Conservation (phyloP, 169 alveolate genomes). For the Theileria sp. region DNA sequence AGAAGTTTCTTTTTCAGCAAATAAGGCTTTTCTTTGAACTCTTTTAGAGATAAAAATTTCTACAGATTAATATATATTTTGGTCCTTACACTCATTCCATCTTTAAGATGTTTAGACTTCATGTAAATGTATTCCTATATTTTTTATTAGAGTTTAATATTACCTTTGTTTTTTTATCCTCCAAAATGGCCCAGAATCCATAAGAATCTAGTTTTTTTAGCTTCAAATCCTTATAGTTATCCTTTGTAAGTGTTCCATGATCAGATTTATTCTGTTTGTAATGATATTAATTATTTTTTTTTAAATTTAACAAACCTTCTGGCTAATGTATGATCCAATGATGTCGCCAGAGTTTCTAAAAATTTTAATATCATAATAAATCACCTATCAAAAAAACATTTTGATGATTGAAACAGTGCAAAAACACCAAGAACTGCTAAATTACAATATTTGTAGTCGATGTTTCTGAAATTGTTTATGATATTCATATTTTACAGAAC, state of each 20-base stretch:
- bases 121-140: constrained; percentile 23
- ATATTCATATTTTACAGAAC: constrained; percentile 8
- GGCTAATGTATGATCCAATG: not conserved
- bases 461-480: not conserved
- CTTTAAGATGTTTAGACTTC: constrained; percentile 2
- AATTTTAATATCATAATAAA: not conserved
- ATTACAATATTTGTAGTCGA: constrained; percentile 12
- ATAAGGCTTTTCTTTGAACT: constrained; percentile 22
- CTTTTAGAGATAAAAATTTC: not conserved
- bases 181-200: constrained; percentile 32
- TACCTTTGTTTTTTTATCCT: constrained; percentile 22
- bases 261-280: not conserved
- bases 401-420: constrained; percentile 13
- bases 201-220: constrained; percentile 24
- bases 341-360: not conserved
- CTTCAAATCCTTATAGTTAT: constrained; percentile 8
- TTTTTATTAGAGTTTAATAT: not conserved
- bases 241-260: not conserved
- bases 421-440: not conserved
- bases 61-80: not conserved
- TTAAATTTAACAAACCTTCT: not conserved
- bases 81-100: not conserved
- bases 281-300: not conserved
- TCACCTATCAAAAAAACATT: not conserved
- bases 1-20: constrained; percentile 19